Base-by-base conservation (phyloP, 345 rosid species). In the Eutrema japonicum region DNA sequence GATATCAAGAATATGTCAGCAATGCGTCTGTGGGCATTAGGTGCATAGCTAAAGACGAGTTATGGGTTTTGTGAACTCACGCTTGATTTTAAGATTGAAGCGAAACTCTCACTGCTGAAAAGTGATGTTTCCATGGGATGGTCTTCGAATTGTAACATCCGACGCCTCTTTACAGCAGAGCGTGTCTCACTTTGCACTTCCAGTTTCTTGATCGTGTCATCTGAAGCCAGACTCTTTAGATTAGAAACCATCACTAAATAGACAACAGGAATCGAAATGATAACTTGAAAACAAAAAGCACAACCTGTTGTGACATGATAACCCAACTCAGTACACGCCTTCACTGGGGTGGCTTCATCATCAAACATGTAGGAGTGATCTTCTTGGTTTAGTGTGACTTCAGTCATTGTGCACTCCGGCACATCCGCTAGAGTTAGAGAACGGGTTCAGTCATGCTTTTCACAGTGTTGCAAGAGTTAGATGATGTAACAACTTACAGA, bases 351-450 rank as follows among this genome's bases (percentile, higher is more conserved):
- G 52, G 91, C 79, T 77, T 77, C 91, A 50, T 90, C 96, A 53
- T 90, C 92, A 69, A 85, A 85, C 90, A 89, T 86, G 80, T 86
- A 88, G 13, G 98, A 90, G 48, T 85, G 82, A 80, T 92, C 91
- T 73, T 92, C 99, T 69, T 84, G 87, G 57, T 88, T 92, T 55
- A 87, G 74, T 48, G 84, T 11, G 68, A 86, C 92, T 77, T 88
- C 85, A 78, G 83, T 83, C 81, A 72, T 78, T 60, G 72, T 42
- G 64, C 69, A 72, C 4, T 77, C 73, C 2, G 79, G 49, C 22
- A 74, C 68, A 40, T 74, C 79, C 8, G 73, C 76, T 75, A 65
- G 2, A 64, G 41, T 8, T 29, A 46, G 14, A 40, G 30, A 47
- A 37, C n/a, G 12, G 12, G 27, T 1, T 63, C 14, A 10, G 38